Evolutionary conservation across 106 monocot species (phyloP).

Genomic region (Acorus gramineus): DNA sequence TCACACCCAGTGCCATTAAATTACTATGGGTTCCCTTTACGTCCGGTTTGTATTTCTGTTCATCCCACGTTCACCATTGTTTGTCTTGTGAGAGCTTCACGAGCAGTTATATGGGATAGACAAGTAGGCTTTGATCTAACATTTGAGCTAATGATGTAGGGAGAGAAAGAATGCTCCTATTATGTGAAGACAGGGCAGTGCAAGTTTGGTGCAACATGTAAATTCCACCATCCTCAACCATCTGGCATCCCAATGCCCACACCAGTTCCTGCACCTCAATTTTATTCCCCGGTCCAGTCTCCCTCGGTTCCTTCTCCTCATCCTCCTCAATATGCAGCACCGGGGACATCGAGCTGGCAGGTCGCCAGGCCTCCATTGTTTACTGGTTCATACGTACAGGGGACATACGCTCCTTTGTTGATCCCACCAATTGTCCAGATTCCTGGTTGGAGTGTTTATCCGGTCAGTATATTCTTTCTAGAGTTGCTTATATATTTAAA

Average conservation of each 20-base stretch:
- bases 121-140: no score
- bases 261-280: constrained; percentile 23
- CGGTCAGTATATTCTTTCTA: constrained; percentile 40
- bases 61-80: background rate
- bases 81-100: background rate
- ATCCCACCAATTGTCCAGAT: constrained; percentile 51
- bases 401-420: constrained; percentile 64
- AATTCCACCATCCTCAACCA: constrained; percentile 80
- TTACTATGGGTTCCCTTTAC: constrained; percentile 56
- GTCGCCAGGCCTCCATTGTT: constrained; percentile 42
- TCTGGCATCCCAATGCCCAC: constrained; percentile 27
- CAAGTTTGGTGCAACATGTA: constrained; percentile 85
- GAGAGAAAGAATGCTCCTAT: constrained; percentile 79
- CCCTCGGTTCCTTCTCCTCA: constrained; percentile 36
- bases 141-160: constrained; percentile 25
- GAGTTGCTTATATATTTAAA: no score
- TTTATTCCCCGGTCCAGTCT: constrained; percentile 53
- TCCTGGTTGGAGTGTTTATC: constrained; percentile 71
- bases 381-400: constrained; percentile 49
- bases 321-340: constrained; percentile 19
- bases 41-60: constrained; percentile 47
- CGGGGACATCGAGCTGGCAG: constrained; percentile 34
- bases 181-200: constrained; percentile 76
- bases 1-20: constrained; percentile 37
- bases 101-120: no score